These are phyloP conservation scores for Sarcodon sp. DNA, from an alignment of 768 basidiomycete species.

Conservation along the genomic window DNA sequence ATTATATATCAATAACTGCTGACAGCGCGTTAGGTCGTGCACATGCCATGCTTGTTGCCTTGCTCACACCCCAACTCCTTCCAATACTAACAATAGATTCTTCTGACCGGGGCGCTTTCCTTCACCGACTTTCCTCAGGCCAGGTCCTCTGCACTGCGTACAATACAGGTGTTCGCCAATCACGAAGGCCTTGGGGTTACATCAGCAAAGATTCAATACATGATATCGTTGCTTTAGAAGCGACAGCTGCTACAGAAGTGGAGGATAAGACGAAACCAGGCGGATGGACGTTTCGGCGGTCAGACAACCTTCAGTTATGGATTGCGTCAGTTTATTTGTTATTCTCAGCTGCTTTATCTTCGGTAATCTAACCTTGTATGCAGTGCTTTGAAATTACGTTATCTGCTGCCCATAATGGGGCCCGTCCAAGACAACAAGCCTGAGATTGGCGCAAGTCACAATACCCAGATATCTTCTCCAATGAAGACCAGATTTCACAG, in stretches of 20 bases:
- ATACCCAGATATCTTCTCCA: slow-evolving; percentile 18
- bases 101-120: slow-evolving; percentile 25
- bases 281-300: slow-evolving; percentile 77
- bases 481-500: slow-evolving; percentile 23
- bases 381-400: slow-evolving; percentile 76
- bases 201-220: slow-evolving; percentile 69
- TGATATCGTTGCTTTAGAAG: slow-evolving; percentile 60
- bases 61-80: slow-evolving; percentile 48
- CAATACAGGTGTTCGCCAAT: slow-evolving; percentile 69
- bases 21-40: slow-evolving; percentile 36
- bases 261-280: slow-evolving; percentile 29
- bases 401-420: slow-evolving; percentile 58
- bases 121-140: slow-evolving; percentile 55
- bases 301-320: slow-evolving; percentile 79
- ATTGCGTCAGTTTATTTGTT: slow-evolving; percentile 46
- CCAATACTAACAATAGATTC: slow-evolving; percentile 20
- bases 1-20: not conserved
- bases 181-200: slow-evolving; percentile 81
- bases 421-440: slow-evolving; percentile 12
- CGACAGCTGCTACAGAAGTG: slow-evolving; percentile 19
- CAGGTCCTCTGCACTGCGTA: slow-evolving; percentile 73
- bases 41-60: slow-evolving; percentile 42
- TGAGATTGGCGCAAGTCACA: slow-evolving; percentile 4
- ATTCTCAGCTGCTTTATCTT: not conserved
- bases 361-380: not conserved